These are phyloP conservation scores for Micractinium sp. DNA, from an alignment of 139 green algal genomes.

Conservation along the genomic window DNA sequence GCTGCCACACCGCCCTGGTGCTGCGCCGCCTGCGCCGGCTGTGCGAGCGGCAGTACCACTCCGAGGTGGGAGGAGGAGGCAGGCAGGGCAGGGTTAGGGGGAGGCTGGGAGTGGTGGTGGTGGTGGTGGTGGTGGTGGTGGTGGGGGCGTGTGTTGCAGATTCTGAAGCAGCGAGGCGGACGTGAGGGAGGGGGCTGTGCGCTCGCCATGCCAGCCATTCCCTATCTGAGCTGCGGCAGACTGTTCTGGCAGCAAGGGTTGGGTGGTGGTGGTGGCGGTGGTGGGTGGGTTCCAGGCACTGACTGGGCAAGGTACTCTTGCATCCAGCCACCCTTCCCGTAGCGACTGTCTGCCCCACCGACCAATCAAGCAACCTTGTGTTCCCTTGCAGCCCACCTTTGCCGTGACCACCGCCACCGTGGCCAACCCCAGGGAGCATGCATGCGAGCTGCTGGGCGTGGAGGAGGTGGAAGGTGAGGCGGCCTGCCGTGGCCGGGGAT, in stretches of 20 bases:
- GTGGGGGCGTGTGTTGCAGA: not conserved
- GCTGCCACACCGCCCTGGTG: slow-evolving; percentile 88
- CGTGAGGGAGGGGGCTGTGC: too few relatives aligned
- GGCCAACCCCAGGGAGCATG: slow-evolving; percentile 84
- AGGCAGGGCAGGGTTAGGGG: not conserved
- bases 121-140: not conserved
- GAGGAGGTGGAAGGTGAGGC: slow-evolving; percentile 30
- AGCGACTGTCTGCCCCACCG: too few relatives aligned
- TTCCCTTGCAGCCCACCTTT: slow-evolving; percentile 49
- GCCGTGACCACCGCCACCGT: slow-evolving; percentile 87
- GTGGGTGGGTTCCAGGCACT: too few relatives aligned
- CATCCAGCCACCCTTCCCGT: too few relatives aligned
- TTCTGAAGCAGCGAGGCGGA: too few relatives aligned
- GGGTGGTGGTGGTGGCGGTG: too few relatives aligned
- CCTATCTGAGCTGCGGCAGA: too few relatives aligned
- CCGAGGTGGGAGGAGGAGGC: not conserved
- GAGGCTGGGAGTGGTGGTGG: not conserved
- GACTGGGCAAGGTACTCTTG: too few relatives aligned
- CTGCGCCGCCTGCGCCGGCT: slow-evolving; percentile 87
- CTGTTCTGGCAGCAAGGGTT: too few relatives aligned
- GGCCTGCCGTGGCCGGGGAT: not conserved
- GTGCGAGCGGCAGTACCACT: slow-evolving; percentile 66
- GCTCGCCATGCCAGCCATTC: too few relatives aligned
- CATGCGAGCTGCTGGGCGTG: slow-evolving; percentile 63
- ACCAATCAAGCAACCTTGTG: too few relatives aligned